Percentiles rank a stretch among this genome's conserved stretches.
These are phyloP conservation scores for Rhododendron mucronatum DNA, from an alignment of 148 eudicot species.

Conservation along the genomic window DNA sequence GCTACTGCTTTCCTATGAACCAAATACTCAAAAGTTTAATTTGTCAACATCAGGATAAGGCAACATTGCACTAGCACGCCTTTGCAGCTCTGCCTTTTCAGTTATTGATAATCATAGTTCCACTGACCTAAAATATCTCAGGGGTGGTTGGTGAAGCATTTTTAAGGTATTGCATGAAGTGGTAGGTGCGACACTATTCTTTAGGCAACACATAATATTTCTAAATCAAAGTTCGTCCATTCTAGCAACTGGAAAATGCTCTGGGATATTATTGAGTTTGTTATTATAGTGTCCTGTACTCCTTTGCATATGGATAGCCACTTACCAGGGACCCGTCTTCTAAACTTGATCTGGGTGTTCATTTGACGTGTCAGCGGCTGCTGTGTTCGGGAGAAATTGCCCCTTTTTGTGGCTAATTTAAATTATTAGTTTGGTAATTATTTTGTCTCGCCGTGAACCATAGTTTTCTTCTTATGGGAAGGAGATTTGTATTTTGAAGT, in stretches of 20 bases:
- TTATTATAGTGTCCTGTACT: background rate
- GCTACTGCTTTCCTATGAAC: background rate
- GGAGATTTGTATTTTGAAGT: background rate
- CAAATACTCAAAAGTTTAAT: background rate
- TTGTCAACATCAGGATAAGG: background rate
- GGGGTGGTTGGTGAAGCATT: background rate
- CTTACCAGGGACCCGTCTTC: background rate
- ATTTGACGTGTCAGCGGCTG: background rate
- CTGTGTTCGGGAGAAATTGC: slow-evolving; percentile 1
- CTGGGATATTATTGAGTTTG: background rate
- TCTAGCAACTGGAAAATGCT: background rate
- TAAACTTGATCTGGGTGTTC: background rate
- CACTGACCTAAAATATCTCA: background rate
- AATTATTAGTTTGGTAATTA: background rate
- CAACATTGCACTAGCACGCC: background rate
- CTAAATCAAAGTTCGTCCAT: background rate
- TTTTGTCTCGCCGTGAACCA: background rate
- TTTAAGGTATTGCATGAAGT: background rate
- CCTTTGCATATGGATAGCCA: background rate
- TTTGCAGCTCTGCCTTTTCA: background rate
- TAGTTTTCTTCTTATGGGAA: slow-evolving; percentile 3
- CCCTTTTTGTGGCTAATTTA: background rate
- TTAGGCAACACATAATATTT: background rate
- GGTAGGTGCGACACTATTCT: background rate
- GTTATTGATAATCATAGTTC: background rate